Evolutionary conservation across 2,329 filamentous ascomycete species (phyloP), one percentile per base, ranked within the genome.

Genomic region (Xylariaceae sp.): DNA sequence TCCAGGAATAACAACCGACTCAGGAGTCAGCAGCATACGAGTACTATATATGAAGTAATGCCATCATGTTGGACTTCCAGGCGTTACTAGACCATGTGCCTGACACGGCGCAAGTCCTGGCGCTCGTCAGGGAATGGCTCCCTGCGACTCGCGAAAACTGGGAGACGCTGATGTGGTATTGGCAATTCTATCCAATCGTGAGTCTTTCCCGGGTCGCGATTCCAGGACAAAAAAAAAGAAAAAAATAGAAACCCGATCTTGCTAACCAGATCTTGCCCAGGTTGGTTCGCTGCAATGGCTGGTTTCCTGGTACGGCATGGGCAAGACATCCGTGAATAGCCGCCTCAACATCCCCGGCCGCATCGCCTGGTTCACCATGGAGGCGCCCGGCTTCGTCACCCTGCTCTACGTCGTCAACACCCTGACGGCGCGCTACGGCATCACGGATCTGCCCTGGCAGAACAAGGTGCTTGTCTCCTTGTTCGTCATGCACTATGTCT

Each of bases 351-450:
- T 97, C n/a, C 90, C 92, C 1, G 94, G 94, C 62, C 90, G 89
- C 67, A 78, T 90, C 64, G 92, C 85, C 59, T 99, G 94, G 94
- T 81, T 89, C 58, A 83, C 86, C 2, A 97, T 97, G 91, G 94
- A 99, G 74, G 77, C 83, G 11, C 86, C 89, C 0, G 91, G 90
- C 13, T 87, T 92, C 70, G 69, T 91, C 39, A 88, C 86, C 10
- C 76, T 97, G 60, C 74, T 94, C 57, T 97, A 96, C 76, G 85
- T 88, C 66, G 88, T 96, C 81, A 80, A 76, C 65, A 85, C 82
- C 13, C 79, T 96, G 23, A 86, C 89, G 1, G 67, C 73, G 1
- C 75, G 83, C 67, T 73, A 83, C 55, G 82, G 81, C 23, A 78
- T 89, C 61, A 72, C 74, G 2, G 75, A 82, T 62, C 76, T 93